Evolutionary conservation across 129 eudicot genomes (phyloP).

Genomic region (Glebionis coronaria): DNA sequence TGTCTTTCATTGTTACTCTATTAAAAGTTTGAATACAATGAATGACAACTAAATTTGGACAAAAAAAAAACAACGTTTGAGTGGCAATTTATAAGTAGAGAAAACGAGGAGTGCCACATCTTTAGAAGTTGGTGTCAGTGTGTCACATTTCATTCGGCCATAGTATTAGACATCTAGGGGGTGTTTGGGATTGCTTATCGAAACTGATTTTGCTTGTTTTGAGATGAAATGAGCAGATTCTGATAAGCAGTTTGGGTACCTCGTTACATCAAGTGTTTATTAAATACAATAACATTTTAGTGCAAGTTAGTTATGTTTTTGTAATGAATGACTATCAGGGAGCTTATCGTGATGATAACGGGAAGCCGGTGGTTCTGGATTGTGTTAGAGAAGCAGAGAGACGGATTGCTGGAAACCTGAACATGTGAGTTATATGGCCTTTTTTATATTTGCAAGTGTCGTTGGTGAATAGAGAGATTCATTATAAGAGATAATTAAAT

Average conservation of each 20-base stretch:
- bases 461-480: neutral
- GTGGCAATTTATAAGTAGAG: too few relatives aligned
- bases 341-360: constrained; percentile 92
- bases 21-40: too few relatives aligned
- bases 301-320: neutral
- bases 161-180: too few relatives aligned
- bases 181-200: neutral
- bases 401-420: constrained; percentile 69
- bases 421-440: constrained; percentile 50
- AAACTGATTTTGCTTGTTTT: neutral
- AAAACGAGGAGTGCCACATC: too few relatives aligned
- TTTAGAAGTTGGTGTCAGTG: too few relatives aligned
- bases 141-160: too few relatives aligned
- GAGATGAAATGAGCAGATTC: too few relatives aligned
- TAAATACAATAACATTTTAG: neutral
- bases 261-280: neutral
- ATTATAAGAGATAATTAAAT: neutral
- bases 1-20: too few relatives aligned
- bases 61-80: too few relatives aligned
- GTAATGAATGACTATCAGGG: constrained; percentile 44
- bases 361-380: constrained; percentile 89
- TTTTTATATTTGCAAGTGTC: neutral
- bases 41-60: too few relatives aligned
- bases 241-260: too few relatives aligned
- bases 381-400: constrained; percentile 94